Evolutionary conservation across 345 rosid species (phyloP), one percentile per base, ranked within the genome.

Genomic region (Dipteronia dyeriana): DNA sequence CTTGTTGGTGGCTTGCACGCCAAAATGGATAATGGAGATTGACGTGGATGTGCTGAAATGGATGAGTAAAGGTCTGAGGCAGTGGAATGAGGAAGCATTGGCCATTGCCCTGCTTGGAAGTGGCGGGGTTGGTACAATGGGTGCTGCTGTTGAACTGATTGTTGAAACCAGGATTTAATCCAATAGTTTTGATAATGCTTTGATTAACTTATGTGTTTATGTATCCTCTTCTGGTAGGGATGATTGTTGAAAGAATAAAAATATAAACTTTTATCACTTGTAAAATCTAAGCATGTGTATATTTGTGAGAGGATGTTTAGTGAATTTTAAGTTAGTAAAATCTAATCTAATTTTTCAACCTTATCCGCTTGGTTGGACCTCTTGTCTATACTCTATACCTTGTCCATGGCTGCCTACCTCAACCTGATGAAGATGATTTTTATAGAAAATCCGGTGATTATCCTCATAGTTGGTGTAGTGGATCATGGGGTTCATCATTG

Each of bases 51-150:
- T 92, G 68, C 76, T 96, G 70, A 91, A 87, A 85, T 89, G 97
- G 85, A 82, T 96, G 83, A 90, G 98, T 86, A 86, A 86, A 75
- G 90, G 95, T 23, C 78, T 96, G 85, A 85, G 88, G 86, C 94
- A 80, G 57, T 90, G 92, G 92, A 87, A 92, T 14, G 97, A 94
- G 86, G 93, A 87, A 78, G 97, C 92, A 69, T 81, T 96, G 80
- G 95, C 98, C 2, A 75, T 96, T 23, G 86, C 90, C 31, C 79
- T 96, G 77, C 86, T 96, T 13, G 91, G 88, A 57, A 84, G 76
- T 22, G 95, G 98, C 1, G 98, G 98, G 65, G 62, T 88, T 26
- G 83, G 84, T 62, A 81, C 97, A 2, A 83, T 90, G 84, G 85
- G 92, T 17, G 84, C 90, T 7, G 95, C 98, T 51, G 90, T 94